Conservation (phyloP, 495 filamentous ascomycete species). For the Hyaloscypha variabilis region DNA sequence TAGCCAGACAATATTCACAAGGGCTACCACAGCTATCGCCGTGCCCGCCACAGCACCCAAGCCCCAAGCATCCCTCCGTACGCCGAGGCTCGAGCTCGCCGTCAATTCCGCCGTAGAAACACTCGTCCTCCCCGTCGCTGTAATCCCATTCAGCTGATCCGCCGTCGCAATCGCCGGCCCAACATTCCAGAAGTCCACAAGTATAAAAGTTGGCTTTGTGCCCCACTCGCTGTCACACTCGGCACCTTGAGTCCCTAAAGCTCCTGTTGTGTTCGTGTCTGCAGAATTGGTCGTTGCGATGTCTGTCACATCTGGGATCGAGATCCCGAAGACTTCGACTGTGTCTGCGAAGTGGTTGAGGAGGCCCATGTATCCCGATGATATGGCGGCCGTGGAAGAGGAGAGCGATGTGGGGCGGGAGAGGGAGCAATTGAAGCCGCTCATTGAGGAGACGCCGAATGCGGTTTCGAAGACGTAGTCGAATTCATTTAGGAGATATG, state of each 20-base stretch:
- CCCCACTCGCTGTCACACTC: slow-evolving; percentile 57
- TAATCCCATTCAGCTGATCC: slow-evolving; percentile 60
- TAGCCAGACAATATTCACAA: slow-evolving; percentile 28
- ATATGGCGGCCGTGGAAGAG: slow-evolving; percentile 46
- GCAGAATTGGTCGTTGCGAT: slow-evolving; percentile 57
- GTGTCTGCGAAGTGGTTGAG: slow-evolving; percentile 77
- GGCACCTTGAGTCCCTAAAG: slow-evolving; percentile 59
- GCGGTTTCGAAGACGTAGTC: slow-evolving; percentile 72
- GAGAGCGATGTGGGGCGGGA: slow-evolving; percentile 53
- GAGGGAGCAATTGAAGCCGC: slow-evolving; percentile 60
- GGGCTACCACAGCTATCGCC: slow-evolving; percentile 23
- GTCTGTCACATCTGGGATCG: slow-evolving; percentile 56
- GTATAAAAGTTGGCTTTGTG: slow-evolving; percentile 57
- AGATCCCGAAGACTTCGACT: slow-evolving; percentile 55
- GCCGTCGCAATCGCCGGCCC: slow-evolving; percentile 62
- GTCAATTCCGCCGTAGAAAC: slow-evolving; percentile 21
- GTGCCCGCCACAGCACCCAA: slow-evolving; percentile 5
- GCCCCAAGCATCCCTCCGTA: not conserved
- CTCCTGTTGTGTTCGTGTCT: slow-evolving; percentile 46
- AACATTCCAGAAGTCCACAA: slow-evolving; percentile 70
- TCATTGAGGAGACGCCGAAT: slow-evolving; percentile 58
- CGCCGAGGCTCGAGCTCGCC: slow-evolving; percentile 9
- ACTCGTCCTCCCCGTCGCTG: slow-evolving; percentile 37
- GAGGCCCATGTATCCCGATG: slow-evolving; percentile 51
- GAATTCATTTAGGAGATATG: slow-evolving; percentile 73